Percentiles rank a stretch among this genome's conserved stretches.
Evolutionary conservation across 2,329 filamentous ascomycete genomes (phyloP).

Genomic region (Beauveria sp.): DNA sequence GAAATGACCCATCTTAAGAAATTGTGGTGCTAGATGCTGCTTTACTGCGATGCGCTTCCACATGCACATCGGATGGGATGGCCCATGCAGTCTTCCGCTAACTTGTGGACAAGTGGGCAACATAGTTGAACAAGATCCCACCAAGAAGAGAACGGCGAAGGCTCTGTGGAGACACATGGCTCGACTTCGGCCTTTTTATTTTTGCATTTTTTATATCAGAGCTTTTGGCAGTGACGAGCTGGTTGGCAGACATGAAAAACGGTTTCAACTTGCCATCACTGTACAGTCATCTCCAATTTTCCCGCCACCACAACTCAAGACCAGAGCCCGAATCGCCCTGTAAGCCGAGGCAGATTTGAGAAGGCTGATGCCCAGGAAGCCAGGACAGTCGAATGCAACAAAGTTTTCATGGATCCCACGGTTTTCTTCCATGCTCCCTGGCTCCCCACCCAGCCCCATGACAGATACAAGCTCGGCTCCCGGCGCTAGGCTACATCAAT

Average conservation of each 20-base stretch:
- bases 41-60: background rate
- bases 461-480: background rate
- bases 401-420: background rate
- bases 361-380: background rate
- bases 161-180: constrained; percentile 8
- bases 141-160: background rate
- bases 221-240: no score
- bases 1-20: background rate
- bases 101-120: background rate
- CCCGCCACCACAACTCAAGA: background rate
- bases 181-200: constrained; percentile 12
- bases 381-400: background rate
- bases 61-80: background rate
- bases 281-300: background rate
- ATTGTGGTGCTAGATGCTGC: background rate
- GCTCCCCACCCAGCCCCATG: background rate
- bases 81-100: background rate
- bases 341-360: background rate
- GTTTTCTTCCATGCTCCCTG: background rate
- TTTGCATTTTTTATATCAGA: background rate
- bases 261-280: constrained; percentile 1
- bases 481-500: background rate
- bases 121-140: background rate
- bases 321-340: background rate
- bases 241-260: background rate